Conservation (phyloP, 2,329 filamentous ascomycete species). For the Lecanicillium sp. region DNA sequence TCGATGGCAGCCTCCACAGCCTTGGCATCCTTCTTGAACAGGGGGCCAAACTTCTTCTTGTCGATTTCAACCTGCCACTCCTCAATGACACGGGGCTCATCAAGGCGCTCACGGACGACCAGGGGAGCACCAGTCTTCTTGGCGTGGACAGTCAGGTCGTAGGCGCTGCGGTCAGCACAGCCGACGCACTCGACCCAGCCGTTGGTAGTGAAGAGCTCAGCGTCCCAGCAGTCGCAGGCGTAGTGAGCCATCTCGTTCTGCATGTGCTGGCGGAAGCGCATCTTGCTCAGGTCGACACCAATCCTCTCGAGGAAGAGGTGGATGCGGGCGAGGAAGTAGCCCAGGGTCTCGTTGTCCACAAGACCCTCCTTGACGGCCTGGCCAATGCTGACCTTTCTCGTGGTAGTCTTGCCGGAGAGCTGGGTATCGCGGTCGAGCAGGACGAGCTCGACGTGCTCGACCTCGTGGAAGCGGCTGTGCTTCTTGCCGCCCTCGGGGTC, state of each 20-base stretch:
- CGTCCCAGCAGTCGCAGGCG: constrained; percentile 96
- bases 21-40: constrained; percentile 92
- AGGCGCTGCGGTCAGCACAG: constrained; percentile 91
- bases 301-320: constrained; percentile 84
- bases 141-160: constrained; percentile 85
- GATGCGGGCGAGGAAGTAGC: constrained; percentile 94
- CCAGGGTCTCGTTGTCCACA: constrained; percentile 95
- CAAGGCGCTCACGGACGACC: constrained; percentile 73
- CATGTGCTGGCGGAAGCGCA: constrained; percentile 98
- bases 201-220: constrained; percentile 81
- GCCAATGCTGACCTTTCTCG: constrained; percentile 69
- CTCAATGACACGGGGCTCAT: constrained; percentile 71
- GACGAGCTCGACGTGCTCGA: constrained; percentile 74
- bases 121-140: constrained; percentile 87
- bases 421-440: constrained; percentile 82
- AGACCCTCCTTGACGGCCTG: constrained; percentile 75
- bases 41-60: constrained; percentile 92
- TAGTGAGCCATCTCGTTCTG: constrained; percentile 74
- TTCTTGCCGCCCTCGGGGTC: constrained; percentile 94
- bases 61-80: constrained; percentile 84
- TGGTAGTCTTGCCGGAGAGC: constrained; percentile 73
- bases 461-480: constrained; percentile 78
- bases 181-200: constrained; percentile 99
- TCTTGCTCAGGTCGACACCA: constrained; percentile 78
- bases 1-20: constrained; percentile 73